Percentiles rank a stretch among this genome's conserved stretches.
Evolutionary conservation across 345 rosid genomes (phyloP).

Genomic region (Eucalyptus microcorys): DNA sequence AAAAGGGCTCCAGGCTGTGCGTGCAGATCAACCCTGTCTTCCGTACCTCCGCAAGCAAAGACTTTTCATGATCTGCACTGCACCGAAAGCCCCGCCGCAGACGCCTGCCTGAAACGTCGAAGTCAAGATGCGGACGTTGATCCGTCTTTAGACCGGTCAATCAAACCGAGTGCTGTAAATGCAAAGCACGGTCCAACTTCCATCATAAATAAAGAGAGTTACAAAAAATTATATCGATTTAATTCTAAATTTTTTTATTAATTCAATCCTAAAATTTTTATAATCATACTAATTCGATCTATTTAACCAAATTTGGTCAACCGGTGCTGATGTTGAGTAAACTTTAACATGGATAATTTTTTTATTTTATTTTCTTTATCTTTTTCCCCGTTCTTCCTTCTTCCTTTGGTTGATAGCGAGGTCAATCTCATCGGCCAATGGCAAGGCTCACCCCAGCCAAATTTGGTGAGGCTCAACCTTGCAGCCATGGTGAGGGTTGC

Average conservation of each 20-base stretch:
- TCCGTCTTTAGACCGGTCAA: neutral
- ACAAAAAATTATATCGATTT: too few relatives aligned
- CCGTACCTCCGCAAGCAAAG: neutral
- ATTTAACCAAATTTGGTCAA: too few relatives aligned
- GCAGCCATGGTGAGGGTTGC: rapidly evolving
- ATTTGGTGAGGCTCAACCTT: too few relatives aligned
- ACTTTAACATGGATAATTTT: too few relatives aligned
- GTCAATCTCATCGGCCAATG: rapidly evolving
- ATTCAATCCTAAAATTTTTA: too few relatives aligned
- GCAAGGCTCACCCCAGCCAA: rapidly evolving
- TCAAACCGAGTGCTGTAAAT: neutral
- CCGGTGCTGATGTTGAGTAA: too few relatives aligned
- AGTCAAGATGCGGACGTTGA: neutral
- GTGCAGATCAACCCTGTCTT: neutral
- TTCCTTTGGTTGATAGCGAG: rapidly evolving
- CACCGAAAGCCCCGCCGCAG: neutral
- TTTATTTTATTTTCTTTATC: too few relatives aligned
- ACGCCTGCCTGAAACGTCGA: neutral
- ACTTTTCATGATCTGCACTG: neutral
- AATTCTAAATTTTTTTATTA: too few relatives aligned
- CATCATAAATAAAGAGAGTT: neutral
- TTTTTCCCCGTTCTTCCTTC: rapidly evolving
- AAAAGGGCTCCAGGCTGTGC: neutral
- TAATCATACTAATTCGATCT: too few relatives aligned
- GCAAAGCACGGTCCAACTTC: neutral